A percentile compares a stretch with the other conserved stretches of the same genome.
These are phyloP conservation scores for Haplosporangium gracile DNA, from an alignment of 192 early-diverging fungal genomes.

Conservation along the genomic window DNA sequence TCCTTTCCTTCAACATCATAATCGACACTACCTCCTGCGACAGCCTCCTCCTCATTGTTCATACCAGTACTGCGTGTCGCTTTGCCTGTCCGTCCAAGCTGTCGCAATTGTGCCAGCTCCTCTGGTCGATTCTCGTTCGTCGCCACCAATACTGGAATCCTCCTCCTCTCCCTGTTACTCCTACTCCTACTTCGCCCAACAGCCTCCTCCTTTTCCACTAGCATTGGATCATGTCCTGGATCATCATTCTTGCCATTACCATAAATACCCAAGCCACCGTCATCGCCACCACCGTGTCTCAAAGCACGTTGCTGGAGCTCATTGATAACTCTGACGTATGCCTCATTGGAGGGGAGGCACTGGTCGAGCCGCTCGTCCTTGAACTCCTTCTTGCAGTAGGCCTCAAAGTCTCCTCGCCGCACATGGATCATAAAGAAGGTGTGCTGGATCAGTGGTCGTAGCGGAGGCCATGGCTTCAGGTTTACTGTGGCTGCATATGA, in stretches of 20 bases:
- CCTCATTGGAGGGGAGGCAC: slow-evolving; percentile 5
- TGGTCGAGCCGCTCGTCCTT: not conserved
- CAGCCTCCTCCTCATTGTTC: not conserved
- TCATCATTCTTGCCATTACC: too few species aligned
- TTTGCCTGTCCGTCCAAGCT: not conserved
- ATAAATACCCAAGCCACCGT: not conserved
- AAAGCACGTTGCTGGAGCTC: not conserved
- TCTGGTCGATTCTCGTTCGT: slow-evolving; percentile 10
- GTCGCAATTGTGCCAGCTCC: not conserved
- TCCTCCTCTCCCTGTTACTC: not conserved
- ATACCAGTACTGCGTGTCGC: not conserved
- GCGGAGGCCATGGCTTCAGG: not conserved
- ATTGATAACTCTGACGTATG: not conserved
- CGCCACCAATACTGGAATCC: slow-evolving; percentile 11
- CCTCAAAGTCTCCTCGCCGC: slow-evolving; percentile 15
- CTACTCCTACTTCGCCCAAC: too few species aligned
- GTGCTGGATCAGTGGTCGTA: not conserved
- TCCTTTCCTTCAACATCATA: not conserved
- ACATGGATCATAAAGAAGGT: slow-evolving; percentile 17
- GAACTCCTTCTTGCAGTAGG: slow-evolving; percentile 9
- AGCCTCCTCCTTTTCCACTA: not conserved
- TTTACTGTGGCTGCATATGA: not conserved
- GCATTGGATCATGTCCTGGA: not conserved
- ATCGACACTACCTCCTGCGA: not conserved
- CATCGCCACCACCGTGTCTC: not conserved